Conservation (phyloP, 306 rosid genomes). For the Comarum palustre region DNA sequence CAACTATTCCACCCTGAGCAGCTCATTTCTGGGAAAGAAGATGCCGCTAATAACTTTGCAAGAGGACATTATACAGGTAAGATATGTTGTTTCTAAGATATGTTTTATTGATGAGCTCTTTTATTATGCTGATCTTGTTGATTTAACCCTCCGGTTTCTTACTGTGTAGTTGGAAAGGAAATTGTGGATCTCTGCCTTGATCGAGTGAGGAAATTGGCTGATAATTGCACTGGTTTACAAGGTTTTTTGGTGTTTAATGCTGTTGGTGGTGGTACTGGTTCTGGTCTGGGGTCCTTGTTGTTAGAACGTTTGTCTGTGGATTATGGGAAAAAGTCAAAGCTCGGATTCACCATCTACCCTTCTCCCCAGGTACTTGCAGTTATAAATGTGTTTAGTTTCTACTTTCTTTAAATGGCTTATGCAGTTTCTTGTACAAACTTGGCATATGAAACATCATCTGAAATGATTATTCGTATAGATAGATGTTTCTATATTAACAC, state of each 20-base stretch:
- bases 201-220: slow-evolving; percentile 87
- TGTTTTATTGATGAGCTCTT: background rate
- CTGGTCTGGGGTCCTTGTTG: slow-evolving; percentile 84
- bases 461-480: background rate
- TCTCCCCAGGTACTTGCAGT: slow-evolving; percentile 83
- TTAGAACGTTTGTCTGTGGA: slow-evolving; percentile 92
- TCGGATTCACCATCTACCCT: slow-evolving; percentile 95
- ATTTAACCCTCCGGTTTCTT: background rate
- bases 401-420: background rate
- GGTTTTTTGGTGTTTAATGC: slow-evolving; percentile 93
- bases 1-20: slow-evolving; percentile 97
- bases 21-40: slow-evolving; percentile 96
- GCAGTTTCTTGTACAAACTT: background rate
- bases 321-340: slow-evolving; percentile 90
- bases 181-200: slow-evolving; percentile 96
- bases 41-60: slow-evolving; percentile 96
- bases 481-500: background rate
- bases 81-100: background rate
- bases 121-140: background rate
- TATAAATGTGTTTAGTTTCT: background rate
- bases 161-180: slow-evolving; percentile 66
- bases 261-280: slow-evolving; percentile 98
- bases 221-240: slow-evolving; percentile 95
- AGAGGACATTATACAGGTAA: slow-evolving; percentile 88
- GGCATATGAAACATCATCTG: background rate